phyloP scores from a whole-genome alignment of 2,329 filamentous ascomycete species.

The Curvularia sp. region DNA sequence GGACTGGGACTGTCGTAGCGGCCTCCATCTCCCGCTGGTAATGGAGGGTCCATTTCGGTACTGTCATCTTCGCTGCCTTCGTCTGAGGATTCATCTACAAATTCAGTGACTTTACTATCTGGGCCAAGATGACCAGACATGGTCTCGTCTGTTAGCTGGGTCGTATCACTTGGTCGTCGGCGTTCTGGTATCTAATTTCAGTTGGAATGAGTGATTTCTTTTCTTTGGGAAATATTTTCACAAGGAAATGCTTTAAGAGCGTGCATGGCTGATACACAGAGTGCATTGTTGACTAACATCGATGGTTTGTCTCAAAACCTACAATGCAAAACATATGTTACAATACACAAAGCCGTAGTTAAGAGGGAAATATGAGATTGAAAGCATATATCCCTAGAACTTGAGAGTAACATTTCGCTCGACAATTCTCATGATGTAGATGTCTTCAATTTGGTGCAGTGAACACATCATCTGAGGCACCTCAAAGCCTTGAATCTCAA shows the following conservation, averaged over 20 bases:
- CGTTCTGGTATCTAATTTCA: background rate
- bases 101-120: background rate
- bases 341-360: background rate
- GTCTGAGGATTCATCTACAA: background rate
- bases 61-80: background rate
- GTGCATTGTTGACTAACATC: background rate
- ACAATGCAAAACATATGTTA: background rate
- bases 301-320: background rate
- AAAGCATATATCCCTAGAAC: background rate
- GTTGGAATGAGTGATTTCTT: background rate
- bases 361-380: background rate
- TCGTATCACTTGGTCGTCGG: background rate
- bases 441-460: background rate
- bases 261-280: background rate
- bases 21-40: background rate
- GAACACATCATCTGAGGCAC: background rate
- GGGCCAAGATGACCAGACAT: background rate
- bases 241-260: background rate
- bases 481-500: background rate
- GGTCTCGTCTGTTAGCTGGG: background rate
- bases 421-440: background rate
- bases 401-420: background rate
- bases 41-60: background rate
- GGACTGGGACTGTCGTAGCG: background rate
- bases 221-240: background rate